Percentiles rank a stretch among this genome's conserved stretches.
These are phyloP conservation scores for Rhodotorula sp. DNA, from an alignment of 1,284 basidiomycete species.

Conservation along the genomic window DNA sequence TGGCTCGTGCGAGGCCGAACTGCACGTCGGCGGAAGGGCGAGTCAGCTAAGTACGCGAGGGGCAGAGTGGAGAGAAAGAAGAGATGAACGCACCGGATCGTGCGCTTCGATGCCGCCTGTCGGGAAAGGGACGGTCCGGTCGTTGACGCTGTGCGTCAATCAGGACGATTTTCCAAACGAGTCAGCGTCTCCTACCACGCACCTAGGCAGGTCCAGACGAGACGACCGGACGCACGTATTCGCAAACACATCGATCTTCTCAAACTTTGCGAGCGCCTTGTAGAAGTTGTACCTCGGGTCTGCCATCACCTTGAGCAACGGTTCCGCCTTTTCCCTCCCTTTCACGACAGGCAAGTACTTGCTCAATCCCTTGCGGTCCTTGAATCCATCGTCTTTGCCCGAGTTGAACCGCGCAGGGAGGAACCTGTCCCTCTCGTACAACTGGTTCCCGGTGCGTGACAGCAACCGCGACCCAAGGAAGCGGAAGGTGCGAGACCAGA, in stretches of 20 bases:
- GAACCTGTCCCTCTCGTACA: slow-evolving; percentile 63
- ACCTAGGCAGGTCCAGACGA: too few relatives aligned
- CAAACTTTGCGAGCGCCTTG: slow-evolving; percentile 67
- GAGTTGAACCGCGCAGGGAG: slow-evolving; percentile 49
- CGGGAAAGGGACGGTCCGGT: slow-evolving; percentile 72
- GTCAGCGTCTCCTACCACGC: too few relatives aligned
- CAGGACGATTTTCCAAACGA: too few relatives aligned
- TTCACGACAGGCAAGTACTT: background rate
- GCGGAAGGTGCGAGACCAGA: too few relatives aligned
- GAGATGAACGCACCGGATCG: slow-evolving; percentile 55
- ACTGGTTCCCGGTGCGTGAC: too few relatives aligned
- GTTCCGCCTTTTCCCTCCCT: slow-evolving; percentile 56
- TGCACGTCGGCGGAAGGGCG: background rate
- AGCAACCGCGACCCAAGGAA: too few relatives aligned
- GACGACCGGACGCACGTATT: slow-evolving; percentile 64
- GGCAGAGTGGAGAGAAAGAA: slow-evolving; percentile 50
- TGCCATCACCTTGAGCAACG: slow-evolving; percentile 77
- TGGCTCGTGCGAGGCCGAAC: slow-evolving; percentile 35
- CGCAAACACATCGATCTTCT: slow-evolving; percentile 73
- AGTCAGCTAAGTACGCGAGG: background rate
- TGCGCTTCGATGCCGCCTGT: slow-evolving; percentile 68
- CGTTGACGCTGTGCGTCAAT: slow-evolving; percentile 41
- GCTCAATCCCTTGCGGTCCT: background rate
- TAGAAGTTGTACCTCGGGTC: slow-evolving; percentile 78
- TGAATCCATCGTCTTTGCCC: slow-evolving; percentile 1